These are phyloP conservation scores for Prunus mume DNA, from an alignment of 306 rosid genomes.

Conservation along the genomic window DNA sequence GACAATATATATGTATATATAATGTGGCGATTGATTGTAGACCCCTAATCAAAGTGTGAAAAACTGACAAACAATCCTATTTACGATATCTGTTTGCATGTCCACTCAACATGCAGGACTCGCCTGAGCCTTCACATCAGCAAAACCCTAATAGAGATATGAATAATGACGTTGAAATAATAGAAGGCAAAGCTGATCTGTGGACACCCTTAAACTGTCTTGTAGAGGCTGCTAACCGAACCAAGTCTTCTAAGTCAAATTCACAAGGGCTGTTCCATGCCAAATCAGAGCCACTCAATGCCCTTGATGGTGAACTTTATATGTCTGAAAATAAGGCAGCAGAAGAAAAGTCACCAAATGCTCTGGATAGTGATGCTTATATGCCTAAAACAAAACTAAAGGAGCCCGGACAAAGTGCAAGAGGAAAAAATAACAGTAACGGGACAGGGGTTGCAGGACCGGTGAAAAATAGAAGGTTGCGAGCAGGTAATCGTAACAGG, in stretches of 20 bases:
- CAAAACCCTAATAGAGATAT: slow-evolving; percentile 36
- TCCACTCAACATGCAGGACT: slow-evolving; percentile 45
- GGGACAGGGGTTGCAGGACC: slow-evolving; percentile 52
- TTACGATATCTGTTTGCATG: not conserved
- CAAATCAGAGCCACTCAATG: slow-evolving; percentile 51
- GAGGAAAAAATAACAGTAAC: slow-evolving; percentile 53
- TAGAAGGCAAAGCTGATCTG: slow-evolving; percentile 84
- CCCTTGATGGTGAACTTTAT: slow-evolving; percentile 41
- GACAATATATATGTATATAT: not conserved
- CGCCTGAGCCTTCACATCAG: slow-evolving; percentile 62
- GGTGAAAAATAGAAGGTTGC: slow-evolving; percentile 59
- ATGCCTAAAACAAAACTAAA: slow-evolving; percentile 58
- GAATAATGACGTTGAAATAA: slow-evolving; percentile 40
- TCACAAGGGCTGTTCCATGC: slow-evolving; percentile 48
- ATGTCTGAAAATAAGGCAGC: slow-evolving; percentile 41
- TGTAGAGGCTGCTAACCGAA: slow-evolving; percentile 95
- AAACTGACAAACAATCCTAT: not conserved
- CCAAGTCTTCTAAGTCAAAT: slow-evolving; percentile 74
- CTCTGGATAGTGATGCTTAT: slow-evolving; percentile 31
- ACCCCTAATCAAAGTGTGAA: not conserved
- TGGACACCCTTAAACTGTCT: slow-evolving; percentile 99
- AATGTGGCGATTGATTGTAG: not conserved
- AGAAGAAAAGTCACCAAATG: slow-evolving; percentile 45
- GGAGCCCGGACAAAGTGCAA: slow-evolving; percentile 53
- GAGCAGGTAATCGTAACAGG: slow-evolving; percentile 58